These are phyloP conservation scores for Penicillium simplicissimum DNA, from an alignment of 495 filamentous ascomycete genomes.

Conservation along the genomic window DNA sequence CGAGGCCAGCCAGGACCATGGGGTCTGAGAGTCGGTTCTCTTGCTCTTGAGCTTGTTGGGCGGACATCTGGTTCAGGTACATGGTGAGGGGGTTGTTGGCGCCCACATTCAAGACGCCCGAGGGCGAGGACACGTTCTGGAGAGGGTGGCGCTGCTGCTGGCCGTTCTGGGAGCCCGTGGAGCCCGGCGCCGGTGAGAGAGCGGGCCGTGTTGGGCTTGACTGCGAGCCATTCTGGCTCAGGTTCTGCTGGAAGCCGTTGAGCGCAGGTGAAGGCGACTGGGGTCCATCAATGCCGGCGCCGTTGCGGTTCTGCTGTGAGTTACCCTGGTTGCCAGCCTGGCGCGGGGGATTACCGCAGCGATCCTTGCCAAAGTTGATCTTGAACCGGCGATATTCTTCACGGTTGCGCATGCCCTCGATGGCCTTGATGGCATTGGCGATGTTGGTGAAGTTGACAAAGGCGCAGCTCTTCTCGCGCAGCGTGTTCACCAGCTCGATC, in stretches of 20 bases:
- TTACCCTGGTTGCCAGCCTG: slow-evolving; percentile 62
- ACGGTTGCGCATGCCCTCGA: slow-evolving; percentile 89
- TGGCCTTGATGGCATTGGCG: slow-evolving; percentile 98
- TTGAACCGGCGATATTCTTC: slow-evolving; percentile 98
- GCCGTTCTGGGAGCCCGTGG: slow-evolving; percentile 55
- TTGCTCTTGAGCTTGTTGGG: slow-evolving; percentile 70
- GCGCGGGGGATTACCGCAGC: slow-evolving; percentile 93
- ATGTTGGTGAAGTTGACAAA: slow-evolving; percentile 99
- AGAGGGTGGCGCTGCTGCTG: slow-evolving; percentile 50
- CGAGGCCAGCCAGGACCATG: slow-evolving; percentile 50
- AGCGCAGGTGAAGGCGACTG: slow-evolving; percentile 60
- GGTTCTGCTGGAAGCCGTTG: slow-evolving; percentile 51
- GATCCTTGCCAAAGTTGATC: slow-evolving; percentile 98
- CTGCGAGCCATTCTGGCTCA: slow-evolving; percentile 62
- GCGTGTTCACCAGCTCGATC: slow-evolving; percentile 94
- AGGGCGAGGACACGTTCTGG: slow-evolving; percentile 58
- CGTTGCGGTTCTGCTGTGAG: slow-evolving; percentile 57
- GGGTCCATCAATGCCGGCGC: slow-evolving; percentile 54
- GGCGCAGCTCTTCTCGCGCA: slow-evolving; percentile 98
- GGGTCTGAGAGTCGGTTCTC: slow-evolving; percentile 53
- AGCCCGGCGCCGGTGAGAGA: slow-evolving; percentile 56
- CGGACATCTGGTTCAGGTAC: slow-evolving; percentile 84
- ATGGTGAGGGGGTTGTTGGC: slow-evolving; percentile 89
- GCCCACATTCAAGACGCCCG: slow-evolving; percentile 73
- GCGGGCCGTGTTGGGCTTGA: slow-evolving; percentile 67